phyloP scores from a whole-genome alignment of 352 stramenopile genomes.

The Phytopythium aichiense region DNA sequence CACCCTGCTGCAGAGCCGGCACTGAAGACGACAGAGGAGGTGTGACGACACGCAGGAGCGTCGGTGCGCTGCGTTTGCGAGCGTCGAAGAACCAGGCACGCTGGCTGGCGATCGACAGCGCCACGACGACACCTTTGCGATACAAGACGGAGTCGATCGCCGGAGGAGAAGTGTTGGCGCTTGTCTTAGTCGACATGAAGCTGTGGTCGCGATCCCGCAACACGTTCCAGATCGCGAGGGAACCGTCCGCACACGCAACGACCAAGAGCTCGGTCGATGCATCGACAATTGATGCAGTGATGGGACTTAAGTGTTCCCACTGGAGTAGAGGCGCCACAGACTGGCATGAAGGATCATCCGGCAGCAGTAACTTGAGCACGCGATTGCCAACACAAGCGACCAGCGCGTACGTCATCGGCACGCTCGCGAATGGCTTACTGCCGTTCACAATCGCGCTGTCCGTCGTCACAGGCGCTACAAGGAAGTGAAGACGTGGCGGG shows the following conservation, averaged over 20 bases:
- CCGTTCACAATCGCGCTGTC: background rate
- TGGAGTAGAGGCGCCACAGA: background rate
- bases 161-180: background rate
- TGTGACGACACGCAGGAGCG: constrained; percentile 29
- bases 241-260: constrained; percentile 40
- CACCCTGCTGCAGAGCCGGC: constrained; percentile 2
- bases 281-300: constrained; percentile 34
- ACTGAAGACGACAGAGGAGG: constrained; percentile 12
- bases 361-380: constrained; percentile 31
- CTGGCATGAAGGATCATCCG: background rate
- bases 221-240: constrained; percentile 48
- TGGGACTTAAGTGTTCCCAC: constrained; percentile 36
- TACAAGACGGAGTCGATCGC: constrained; percentile 18
- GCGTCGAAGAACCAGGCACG: constrained; percentile 46
- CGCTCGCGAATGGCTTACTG: background rate
- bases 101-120: constrained; percentile 30
- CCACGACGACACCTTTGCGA: constrained; percentile 22
- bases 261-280: constrained; percentile 43
- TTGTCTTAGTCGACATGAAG: constrained; percentile 16
- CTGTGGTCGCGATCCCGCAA: constrained; percentile 37
- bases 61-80: constrained; percentile 12
- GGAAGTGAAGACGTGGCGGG: constrained; percentile 17
- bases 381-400: constrained; percentile 26
- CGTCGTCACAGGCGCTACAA: constrained; percentile 13
- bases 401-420: constrained; percentile 25